Evolutionary conservation across 1,284 basidiomycete species (phyloP), one percentile per base, ranked within the genome.

Genomic region (Ustilago lituana): DNA sequence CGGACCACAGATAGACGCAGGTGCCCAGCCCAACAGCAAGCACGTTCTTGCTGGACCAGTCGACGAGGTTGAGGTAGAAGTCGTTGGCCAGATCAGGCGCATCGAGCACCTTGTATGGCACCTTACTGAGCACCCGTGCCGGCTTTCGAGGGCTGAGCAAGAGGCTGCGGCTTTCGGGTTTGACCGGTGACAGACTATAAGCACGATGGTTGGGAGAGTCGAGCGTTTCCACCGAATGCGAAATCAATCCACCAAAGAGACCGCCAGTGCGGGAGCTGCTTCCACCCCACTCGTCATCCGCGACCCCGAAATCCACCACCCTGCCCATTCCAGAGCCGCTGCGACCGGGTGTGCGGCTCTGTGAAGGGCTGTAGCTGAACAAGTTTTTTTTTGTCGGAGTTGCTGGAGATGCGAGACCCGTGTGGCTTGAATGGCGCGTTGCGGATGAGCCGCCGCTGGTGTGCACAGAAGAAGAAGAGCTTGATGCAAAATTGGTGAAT

Each of bases 1-100:
- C 96, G 11, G 91, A 92, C 96, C 96, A 98, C 1, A 98, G 88
- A 82, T 98, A 98, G 5, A 98, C 94, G 65, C 92, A 94, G 0
- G 89, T 86, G 4, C 91, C 92, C 4, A 98, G 86, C 0, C 94
- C 96, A 2, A 98, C 96, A 11, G 91, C 94, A 0, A 98, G 88
- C 0, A 97, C 89, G 80, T 98, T 97, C 8, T 92, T 94, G 49
- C 89, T 90, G 1, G 91, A 93, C 95, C 96, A 98, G 69, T 98
- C 95, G 15, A 98, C 94, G 15, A 98, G 87, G 78, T 98, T 98
- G 66, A 98, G 89, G 79, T 98, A 98, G 83, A 97, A 98, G 82
- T 98, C 96, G 82, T 98, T 95, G 19, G 74, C 78, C 17, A 98
- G 88, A 66, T 98, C 94, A 0, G 95, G 96, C 1, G 96, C 96